These are phyloP conservation scores for Aspergillus bridgeri DNA, from an alignment of 495 filamentous ascomycete genomes.

Conservation along the genomic window DNA sequence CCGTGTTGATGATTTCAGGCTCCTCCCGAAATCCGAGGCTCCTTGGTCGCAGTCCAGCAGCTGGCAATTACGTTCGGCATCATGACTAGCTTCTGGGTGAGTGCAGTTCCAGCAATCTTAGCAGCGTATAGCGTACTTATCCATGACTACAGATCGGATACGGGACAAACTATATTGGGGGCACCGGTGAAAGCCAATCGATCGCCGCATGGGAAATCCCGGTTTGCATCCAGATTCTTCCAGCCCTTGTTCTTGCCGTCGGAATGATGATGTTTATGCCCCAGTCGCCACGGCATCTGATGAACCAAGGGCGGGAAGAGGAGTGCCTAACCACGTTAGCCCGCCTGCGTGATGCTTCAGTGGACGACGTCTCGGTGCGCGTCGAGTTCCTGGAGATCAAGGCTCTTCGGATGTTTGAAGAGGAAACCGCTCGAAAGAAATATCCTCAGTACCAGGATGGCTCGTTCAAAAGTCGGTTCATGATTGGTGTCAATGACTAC, in stretches of 20 bases:
- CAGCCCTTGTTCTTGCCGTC: slow-evolving; percentile 36
- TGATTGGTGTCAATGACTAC: slow-evolving; percentile 30
- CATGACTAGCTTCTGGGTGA: slow-evolving; percentile 64
- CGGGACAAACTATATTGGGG: slow-evolving; percentile 45
- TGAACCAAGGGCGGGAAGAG: slow-evolving; percentile 70
- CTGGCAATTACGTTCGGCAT: slow-evolving; percentile 62
- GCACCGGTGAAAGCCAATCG: slow-evolving; percentile 39
- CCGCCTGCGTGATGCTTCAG: slow-evolving; percentile 59
- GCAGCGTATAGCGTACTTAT: neutral
- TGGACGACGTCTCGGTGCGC: slow-evolving; percentile 58
- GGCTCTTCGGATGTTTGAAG: slow-evolving; percentile 51
- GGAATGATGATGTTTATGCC: slow-evolving; percentile 67
- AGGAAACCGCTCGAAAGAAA: slow-evolving; percentile 50
- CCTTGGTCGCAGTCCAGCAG: slow-evolving; percentile 68
- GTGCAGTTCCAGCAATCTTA: slow-evolving; percentile 15
- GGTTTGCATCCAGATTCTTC: slow-evolving; percentile 42
- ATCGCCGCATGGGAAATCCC: slow-evolving; percentile 45
- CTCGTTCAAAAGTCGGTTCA: slow-evolving; percentile 29
- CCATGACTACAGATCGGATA: slow-evolving; percentile 42
- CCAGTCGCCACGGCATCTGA: slow-evolving; percentile 74
- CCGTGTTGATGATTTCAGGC: slow-evolving; percentile 60
- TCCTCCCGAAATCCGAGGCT: slow-evolving; percentile 69
- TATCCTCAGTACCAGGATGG: slow-evolving; percentile 32
- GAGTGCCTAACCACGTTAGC: slow-evolving; percentile 63
- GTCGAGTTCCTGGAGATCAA: slow-evolving; percentile 68